Evolutionary conservation across 495 filamentous ascomycete genomes (phyloP).

Genomic region (Aspergillus sparsus): DNA sequence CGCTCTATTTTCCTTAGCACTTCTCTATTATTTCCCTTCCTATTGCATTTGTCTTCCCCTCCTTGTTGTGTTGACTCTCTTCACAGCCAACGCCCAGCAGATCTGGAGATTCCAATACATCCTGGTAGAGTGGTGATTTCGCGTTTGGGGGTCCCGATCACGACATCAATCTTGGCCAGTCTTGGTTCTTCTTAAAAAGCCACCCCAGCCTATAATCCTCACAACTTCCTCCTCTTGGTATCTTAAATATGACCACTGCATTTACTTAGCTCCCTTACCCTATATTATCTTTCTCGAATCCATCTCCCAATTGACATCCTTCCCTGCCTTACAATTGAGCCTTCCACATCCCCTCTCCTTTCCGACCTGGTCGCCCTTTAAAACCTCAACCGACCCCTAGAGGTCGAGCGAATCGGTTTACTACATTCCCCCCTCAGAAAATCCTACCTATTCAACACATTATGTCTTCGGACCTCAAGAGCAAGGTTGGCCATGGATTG

Average conservation of each 20-base stretch:
- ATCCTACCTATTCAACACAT: constrained; percentile 5
- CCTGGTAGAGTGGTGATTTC: constrained; percentile 21
- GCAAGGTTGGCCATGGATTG: constrained; percentile 67
- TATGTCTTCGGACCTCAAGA: constrained; percentile 43
- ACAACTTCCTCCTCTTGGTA: constrained; percentile 10
- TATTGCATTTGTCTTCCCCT: constrained; percentile 28
- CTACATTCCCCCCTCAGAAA: neutral
- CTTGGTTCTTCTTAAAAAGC: constrained; percentile 22
- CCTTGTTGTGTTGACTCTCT: neutral
- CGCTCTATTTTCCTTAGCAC: constrained; percentile 26
- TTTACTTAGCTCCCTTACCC: constrained; percentile 13
- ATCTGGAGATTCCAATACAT: neutral
- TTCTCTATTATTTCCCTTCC: constrained; percentile 22
- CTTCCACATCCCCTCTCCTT: neutral
- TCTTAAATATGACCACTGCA: constrained; percentile 15
- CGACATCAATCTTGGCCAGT: constrained; percentile 30
- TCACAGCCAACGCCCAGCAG: no score
- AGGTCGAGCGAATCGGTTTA: constrained; percentile 7
- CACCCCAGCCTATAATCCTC: constrained; percentile 13
- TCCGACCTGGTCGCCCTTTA: constrained; percentile 6
- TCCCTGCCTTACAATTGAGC: neutral
- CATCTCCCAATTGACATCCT: neutral
- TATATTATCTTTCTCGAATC: neutral
- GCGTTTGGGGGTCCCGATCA: constrained; percentile 28
- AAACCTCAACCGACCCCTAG: neutral